Evolutionary conservation across 805 yeast genomes (phyloP).

Genomic region (Pichia phayaonensis): DNA sequence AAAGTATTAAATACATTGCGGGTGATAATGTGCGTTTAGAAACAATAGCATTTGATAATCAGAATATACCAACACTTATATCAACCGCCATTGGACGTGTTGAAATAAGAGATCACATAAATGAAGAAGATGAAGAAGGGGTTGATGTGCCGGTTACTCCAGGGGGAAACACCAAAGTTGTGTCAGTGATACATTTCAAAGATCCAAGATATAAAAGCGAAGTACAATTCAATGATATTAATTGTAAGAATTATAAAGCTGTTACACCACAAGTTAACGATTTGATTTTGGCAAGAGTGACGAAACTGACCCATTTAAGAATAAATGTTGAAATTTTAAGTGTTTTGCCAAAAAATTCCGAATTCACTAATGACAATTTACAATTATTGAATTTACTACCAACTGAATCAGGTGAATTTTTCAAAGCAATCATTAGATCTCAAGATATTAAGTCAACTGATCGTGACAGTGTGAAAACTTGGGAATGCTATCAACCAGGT

Average conservation of each 20-base stretch:
- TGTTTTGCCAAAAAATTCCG: conserved; percentile 8
- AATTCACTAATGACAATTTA: not conserved
- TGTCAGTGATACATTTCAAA: conserved; percentile 19
- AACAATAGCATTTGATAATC: conserved; percentile 34
- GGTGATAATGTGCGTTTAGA: conserved; percentile 61
- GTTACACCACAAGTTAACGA: conserved; percentile 80
- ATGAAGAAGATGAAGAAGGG: conserved; percentile 9
- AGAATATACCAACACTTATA: conserved; percentile 33
- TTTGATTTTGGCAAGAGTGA: conserved; percentile 67
- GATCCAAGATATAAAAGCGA: conserved; percentile 13
- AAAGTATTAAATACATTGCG: conserved; percentile 36
- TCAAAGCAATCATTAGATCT: conserved; percentile 75
- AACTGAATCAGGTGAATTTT: conserved; percentile 77
- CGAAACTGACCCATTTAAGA: conserved; percentile 57
- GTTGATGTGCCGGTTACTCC: not conserved
- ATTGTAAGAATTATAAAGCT: conserved; percentile 16
- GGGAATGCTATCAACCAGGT: conserved; percentile 81
- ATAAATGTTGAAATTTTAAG: conserved; percentile 69
- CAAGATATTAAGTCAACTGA: conserved; percentile 91
- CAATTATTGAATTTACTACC: conserved; percentile 35
- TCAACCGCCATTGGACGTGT: conserved; percentile 63
- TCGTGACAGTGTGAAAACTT: conserved; percentile 74
- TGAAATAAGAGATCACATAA: conserved; percentile 9
- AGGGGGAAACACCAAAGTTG: conserved; percentile 4
- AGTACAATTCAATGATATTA: not conserved